These are phyloP conservation scores for Leccinum discolor DNA, from an alignment of 1,284 basidiomycete genomes.

Conservation along the genomic window DNA sequence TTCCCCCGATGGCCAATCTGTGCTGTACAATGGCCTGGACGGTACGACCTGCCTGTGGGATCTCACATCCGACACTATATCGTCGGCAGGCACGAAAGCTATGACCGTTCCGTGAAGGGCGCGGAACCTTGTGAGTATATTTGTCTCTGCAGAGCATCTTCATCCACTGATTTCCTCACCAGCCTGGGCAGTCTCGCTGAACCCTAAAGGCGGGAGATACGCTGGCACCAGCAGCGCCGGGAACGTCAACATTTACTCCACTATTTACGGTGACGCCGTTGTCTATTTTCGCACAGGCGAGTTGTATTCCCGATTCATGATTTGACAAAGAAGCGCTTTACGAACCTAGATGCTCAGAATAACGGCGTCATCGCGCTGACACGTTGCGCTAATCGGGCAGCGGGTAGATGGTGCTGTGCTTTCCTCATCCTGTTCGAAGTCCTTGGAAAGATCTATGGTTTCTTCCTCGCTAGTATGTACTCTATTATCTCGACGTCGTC, in stretches of 20 bases:
- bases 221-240: constrained; percentile 80
- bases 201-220: constrained; percentile 71
- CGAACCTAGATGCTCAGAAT: constrained; percentile 46
- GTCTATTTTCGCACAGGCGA: constrained; percentile 77
- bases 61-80: constrained; percentile 53
- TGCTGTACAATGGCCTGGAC: constrained; percentile 79
- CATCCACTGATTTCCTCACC: constrained; percentile 3
- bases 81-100: constrained; percentile 72
- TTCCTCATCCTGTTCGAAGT: constrained; percentile 77
- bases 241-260: constrained; percentile 66
- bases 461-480: constrained; percentile 62
- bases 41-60: constrained; percentile 78
- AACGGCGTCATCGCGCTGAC: constrained; percentile 83
- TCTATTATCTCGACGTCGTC: not conserved
- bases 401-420: constrained; percentile 72
- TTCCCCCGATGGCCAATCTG: constrained; percentile 60
- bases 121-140: constrained; percentile 66
- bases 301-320: not conserved
- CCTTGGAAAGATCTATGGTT: constrained; percentile 79
- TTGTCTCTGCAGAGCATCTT: not conserved
- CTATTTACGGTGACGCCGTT: constrained; percentile 82
- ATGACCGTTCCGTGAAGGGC: constrained; percentile 52
- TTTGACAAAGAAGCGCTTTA: not conserved
- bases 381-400: constrained; percentile 72
- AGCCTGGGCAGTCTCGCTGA: constrained; percentile 84